Conservation (phyloP, 2,329 filamentous ascomycete species). For the Mycosphaerella sp. region DNA sequence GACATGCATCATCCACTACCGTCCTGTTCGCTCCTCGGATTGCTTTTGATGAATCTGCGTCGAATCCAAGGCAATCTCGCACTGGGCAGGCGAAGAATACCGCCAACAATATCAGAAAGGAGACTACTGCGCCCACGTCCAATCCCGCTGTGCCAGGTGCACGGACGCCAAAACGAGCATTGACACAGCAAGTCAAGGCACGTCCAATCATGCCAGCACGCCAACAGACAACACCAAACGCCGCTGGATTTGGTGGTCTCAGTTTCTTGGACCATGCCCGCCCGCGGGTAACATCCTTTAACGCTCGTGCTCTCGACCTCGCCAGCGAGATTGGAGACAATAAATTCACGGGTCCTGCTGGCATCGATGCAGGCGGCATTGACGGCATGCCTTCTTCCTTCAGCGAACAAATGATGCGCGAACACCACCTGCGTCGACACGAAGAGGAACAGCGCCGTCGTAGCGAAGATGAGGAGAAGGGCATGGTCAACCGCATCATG, state of each 20-base stretch:
- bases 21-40: slow-evolving; percentile 70
- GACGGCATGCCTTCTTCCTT: slow-evolving; percentile 35
- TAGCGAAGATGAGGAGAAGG: slow-evolving; percentile 51
- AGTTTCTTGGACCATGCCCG: slow-evolving; percentile 29
- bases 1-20: slow-evolving; percentile 74
- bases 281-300: slow-evolving; percentile 57
- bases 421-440: slow-evolving; percentile 48
- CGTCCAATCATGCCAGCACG: slow-evolving; percentile 52
- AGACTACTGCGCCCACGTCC: slow-evolving; percentile 24
- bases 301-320: slow-evolving; percentile 56
- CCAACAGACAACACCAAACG: slow-evolving; percentile 27
- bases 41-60: slow-evolving; percentile 32
- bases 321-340: slow-evolving; percentile 67
- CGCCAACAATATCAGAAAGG: slow-evolving; percentile 33
- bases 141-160: slow-evolving; percentile 18
- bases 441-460: slow-evolving; percentile 35
- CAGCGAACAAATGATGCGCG: slow-evolving; percentile 46
- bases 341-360: slow-evolving; percentile 52
- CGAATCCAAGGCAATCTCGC: slow-evolving; percentile 28
- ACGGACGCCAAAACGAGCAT: slow-evolving; percentile 35
- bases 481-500: slow-evolving; percentile 73
- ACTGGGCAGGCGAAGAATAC: slow-evolving; percentile 26
- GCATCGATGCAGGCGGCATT: slow-evolving; percentile 36
- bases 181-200: slow-evolving; percentile 38
- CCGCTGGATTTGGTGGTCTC: slow-evolving; percentile 12